Evolutionary conservation across 331 rosid species (phyloP).

Genomic region (Quercus lobata): DNA sequence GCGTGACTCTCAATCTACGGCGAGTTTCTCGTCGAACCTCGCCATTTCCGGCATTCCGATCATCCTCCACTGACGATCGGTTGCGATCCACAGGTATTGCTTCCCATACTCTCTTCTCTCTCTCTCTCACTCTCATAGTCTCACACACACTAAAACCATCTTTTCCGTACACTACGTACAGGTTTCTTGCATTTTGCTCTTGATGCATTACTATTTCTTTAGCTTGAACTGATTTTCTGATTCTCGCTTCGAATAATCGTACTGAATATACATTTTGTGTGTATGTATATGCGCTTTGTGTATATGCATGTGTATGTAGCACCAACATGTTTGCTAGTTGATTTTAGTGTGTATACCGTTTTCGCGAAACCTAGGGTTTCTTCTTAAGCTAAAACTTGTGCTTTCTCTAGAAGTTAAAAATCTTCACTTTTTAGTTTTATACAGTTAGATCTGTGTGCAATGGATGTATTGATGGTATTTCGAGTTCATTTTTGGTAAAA

Average conservation of each 20-base stretch:
- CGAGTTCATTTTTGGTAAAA: neutral
- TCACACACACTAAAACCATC: neutral
- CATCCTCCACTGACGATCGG: neutral
- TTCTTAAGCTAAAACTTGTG: neutral
- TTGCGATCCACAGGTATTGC: neutral
- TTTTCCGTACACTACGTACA: neutral
- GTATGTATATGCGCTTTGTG: neutral
- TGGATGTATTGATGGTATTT: neutral
- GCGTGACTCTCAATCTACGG: slow-evolving; percentile 12
- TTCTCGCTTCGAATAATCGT: too few relatives aligned
- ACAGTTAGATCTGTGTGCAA: neutral
- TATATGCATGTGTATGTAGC: neutral
- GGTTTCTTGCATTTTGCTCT: neutral
- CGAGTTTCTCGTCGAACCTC: neutral
- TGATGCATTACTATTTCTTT: neutral
- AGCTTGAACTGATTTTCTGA: neutral
- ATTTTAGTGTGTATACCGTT: neutral
- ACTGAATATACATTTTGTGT: neutral
- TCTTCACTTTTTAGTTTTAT: neutral
- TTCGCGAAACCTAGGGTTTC: neutral
- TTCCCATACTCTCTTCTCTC: neutral
- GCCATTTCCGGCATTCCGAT: neutral
- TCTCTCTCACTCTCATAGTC: neutral
- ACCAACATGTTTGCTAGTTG: neutral
- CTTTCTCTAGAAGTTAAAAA: neutral